A percentile compares a stretch with the other conserved stretches of the same genome.
These are phyloP conservation scores for Draba incana DNA, from an alignment of 345 rosid species.

Conservation along the genomic window DNA sequence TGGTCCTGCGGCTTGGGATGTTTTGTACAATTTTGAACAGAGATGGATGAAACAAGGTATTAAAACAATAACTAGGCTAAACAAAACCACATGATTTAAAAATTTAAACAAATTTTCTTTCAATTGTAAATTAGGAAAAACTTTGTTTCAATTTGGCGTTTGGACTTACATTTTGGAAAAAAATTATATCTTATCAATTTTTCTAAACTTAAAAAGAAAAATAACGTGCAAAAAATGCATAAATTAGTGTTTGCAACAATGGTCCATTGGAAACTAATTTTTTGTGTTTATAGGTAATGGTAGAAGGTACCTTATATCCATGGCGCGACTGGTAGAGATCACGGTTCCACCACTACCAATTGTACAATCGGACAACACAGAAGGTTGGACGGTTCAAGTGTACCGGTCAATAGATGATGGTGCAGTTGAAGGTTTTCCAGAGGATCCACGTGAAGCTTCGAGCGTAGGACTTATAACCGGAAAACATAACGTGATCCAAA, in stretches of 20 bases:
- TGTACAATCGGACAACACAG: conserved; percentile 29
- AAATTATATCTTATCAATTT: no score
- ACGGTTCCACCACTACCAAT: conserved; percentile 41
- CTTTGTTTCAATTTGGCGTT: background rate
- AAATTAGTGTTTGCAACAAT: background rate
- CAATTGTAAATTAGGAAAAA: no score
- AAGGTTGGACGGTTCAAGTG: conserved; percentile 68
- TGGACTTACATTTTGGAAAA: background rate
- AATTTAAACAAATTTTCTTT: no score
- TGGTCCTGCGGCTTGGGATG: conserved; percentile 93
- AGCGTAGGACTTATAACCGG: conserved; percentile 57
- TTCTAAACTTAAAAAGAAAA: no score
- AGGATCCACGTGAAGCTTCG: conserved; percentile 45
- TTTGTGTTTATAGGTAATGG: conserved; percentile 23
- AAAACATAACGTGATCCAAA: conserved; percentile 60
- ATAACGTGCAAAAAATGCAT: background rate
- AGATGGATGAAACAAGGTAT: conserved; percentile 75
- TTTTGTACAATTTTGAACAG: conserved; percentile 84
- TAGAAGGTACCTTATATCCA: conserved; percentile 46
- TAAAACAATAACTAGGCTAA: background rate
- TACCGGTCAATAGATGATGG: conserved; percentile 72
- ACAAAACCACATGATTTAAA: background rate
- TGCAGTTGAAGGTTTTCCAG: conserved; percentile 51
- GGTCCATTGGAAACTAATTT: background rate
- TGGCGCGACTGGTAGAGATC: conserved; percentile 27